These are phyloP conservation scores for Arthonia radiata DNA, from an alignment of 495 filamentous ascomycete genomes.

Conservation along the genomic window DNA sequence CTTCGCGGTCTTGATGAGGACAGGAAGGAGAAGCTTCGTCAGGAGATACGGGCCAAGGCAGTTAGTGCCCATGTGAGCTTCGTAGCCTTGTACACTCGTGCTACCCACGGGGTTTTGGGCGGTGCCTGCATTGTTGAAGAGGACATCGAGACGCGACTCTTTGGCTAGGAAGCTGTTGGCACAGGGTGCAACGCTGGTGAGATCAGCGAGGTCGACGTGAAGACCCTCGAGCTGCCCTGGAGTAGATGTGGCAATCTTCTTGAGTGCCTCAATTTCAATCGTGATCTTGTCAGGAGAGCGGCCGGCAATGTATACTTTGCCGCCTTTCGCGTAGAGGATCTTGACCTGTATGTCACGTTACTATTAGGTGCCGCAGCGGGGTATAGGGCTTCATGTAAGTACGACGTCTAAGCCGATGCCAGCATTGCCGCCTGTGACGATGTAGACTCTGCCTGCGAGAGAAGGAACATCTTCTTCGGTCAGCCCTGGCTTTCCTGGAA, in stretches of 20 bases:
- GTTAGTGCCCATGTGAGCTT: slow-evolving; percentile 19
- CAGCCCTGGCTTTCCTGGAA: slow-evolving; percentile 11
- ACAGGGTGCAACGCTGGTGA: slow-evolving; percentile 22
- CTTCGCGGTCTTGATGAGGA: slow-evolving; percentile 16
- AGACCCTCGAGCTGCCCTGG: slow-evolving; percentile 20
- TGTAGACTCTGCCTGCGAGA: slow-evolving; percentile 10
- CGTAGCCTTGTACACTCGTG: slow-evolving; percentile 15
- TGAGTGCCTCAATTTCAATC: slow-evolving; percentile 15
- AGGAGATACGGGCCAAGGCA: slow-evolving; percentile 17
- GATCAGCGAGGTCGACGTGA: slow-evolving; percentile 22
- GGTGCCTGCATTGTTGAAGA: slow-evolving; percentile 33
- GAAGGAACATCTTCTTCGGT: slow-evolving; percentile 11
- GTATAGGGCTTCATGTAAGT: no score
- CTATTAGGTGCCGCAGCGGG: no score
- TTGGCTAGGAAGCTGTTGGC: slow-evolving; percentile 16
- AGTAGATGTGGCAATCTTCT: no score
- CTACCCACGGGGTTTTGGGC: slow-evolving; percentile 10
- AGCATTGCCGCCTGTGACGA: slow-evolving; percentile 26
- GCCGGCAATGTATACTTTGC: slow-evolving; percentile 27
- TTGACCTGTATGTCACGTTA: no score
- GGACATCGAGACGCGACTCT: slow-evolving; percentile 23
- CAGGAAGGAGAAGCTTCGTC: slow-evolving; percentile 18
- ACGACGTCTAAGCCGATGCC: slow-evolving; percentile 25
- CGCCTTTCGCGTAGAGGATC: slow-evolving; percentile 21
- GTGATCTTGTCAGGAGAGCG: slow-evolving; percentile 17